Base-by-base conservation (phyloP, 1,284 basidiomycete genomes). In the Ganoderma leucocontextum region DNA sequence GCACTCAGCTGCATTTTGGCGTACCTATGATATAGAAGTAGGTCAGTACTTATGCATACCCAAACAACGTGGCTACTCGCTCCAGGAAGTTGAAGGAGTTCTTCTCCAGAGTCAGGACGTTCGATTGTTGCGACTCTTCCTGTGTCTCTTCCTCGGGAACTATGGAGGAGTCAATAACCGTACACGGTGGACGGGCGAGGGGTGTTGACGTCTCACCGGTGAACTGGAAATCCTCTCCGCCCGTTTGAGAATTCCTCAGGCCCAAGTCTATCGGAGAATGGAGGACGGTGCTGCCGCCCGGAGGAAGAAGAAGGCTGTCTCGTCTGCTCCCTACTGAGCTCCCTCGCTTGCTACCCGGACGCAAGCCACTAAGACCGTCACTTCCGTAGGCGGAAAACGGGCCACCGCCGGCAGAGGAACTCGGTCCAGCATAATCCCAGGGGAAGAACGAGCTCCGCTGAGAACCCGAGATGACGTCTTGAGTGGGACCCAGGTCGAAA, bases 71-170 rank as follows among this genome's bases (percentile, higher is more conserved):
- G 38, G 36, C 33, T 29, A 78, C 86, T 75, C 70, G 93, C 93
- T 93, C 91, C 17, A 94, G 77, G 77, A 94, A 95, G 75, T 94
- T 91, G 73, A 86, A 85, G 2, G 92, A 93, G 71, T 91, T 91
- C 72, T 85, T 87, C 77, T 94, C 93, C 29, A 95, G 81, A 13
- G 87, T 86, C 38, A 86, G 76, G 25, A 86, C 75, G 74, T 89
- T 87, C 6, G 87, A 86, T 62, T 82, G 82, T 73, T 87, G 87
- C 17, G 84, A 82, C 60, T 89, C 89, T 39, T 71, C 74, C 73
- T 63, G 78, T 70, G 57, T 74, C 42, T 83, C 81, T 36, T 82
- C 85, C 66, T 62, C 78, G 8, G 78, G 76, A 7, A 80, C 80
- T 81, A 55, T 4, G 10, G 52, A 36, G n/a, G 63, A 33, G 74